These are phyloP conservation scores for Penicillium antarcticum DNA, from an alignment of 495 filamentous ascomycete genomes.

Conservation along the genomic window DNA sequence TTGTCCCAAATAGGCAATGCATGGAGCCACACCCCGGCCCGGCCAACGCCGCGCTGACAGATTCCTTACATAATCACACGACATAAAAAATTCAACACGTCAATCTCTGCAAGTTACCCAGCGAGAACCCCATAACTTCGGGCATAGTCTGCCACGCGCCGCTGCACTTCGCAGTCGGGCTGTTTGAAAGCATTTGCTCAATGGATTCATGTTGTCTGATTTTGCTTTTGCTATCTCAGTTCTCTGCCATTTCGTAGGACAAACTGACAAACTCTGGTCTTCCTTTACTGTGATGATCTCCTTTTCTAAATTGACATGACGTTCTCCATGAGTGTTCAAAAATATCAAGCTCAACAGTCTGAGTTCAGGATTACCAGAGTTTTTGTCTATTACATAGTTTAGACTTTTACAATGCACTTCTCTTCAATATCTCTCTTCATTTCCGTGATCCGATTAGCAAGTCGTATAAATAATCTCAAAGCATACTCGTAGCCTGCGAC, in stretches of 20 bases:
- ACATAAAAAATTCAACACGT: conserved; percentile 4
- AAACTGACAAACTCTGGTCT: conserved; percentile 1
- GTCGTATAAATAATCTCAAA: no score
- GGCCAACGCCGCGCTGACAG: neutral
- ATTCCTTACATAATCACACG: neutral
- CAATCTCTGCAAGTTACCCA: neutral
- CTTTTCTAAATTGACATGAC: conserved; percentile 25
- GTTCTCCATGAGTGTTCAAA: conserved; percentile 24
- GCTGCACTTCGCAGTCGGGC: neutral
- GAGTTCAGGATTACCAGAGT: conserved; percentile 20
- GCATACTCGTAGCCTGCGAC: no score
- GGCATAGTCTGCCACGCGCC: neutral
- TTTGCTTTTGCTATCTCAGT: neutral
- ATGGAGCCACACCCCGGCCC: neutral
- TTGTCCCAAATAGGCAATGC: neutral
- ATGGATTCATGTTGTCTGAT: conserved; percentile 3
- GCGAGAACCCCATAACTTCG: neutral
- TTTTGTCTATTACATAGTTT: neutral
- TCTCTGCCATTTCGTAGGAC: neutral
- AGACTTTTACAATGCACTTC: no score
- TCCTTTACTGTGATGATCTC: conserved; percentile 29
- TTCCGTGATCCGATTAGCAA: no score
- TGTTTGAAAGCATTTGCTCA: neutral
- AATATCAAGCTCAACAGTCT: conserved; percentile 39
- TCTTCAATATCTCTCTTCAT: no score